Conservation (phyloP, 768 basidiomycete species). For the Suillus occidentalis region DNA sequence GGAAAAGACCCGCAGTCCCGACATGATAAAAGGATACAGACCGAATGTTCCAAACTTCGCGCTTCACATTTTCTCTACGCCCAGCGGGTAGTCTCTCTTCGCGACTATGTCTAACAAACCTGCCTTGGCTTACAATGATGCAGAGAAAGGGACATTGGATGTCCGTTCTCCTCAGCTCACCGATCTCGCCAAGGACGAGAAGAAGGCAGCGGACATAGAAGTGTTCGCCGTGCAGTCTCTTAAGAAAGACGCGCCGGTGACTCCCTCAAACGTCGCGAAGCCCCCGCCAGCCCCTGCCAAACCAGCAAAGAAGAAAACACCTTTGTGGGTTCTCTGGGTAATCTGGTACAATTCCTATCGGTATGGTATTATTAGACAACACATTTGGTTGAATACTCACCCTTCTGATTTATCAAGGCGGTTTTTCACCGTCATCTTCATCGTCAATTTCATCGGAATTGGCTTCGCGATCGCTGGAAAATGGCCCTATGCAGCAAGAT, state of each 20-base stretch:
- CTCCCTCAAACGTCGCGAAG: constrained; percentile 36
- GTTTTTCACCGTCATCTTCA: constrained; percentile 65
- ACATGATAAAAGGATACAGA: constrained; percentile 25
- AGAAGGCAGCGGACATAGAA: constrained; percentile 33
- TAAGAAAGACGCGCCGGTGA: constrained; percentile 43
- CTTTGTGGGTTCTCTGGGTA: constrained; percentile 59
- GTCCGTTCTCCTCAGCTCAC: constrained; percentile 35
- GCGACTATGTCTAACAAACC: constrained; percentile 44
- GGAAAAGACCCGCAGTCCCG: constrained; percentile 9
- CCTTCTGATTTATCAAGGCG: constrained; percentile 45
- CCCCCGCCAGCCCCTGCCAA: constrained; percentile 35
- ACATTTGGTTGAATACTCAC: not conserved
- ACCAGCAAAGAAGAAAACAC: constrained; percentile 54
- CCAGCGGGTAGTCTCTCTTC: constrained; percentile 16
- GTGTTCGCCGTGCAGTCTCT: constrained; percentile 35
- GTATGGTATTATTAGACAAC: constrained; percentile 33
- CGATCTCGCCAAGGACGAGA: constrained; percentile 38
- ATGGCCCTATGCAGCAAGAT: constrained; percentile 67
- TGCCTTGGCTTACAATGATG: constrained; percentile 43
- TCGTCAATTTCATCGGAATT: constrained; percentile 60
- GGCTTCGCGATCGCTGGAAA: constrained; percentile 58
- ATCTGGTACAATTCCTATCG: constrained; percentile 83
- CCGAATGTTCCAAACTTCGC: not conserved
- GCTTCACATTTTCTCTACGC: constrained; percentile 11
- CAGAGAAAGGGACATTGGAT: constrained; percentile 60